These are phyloP conservation scores for Picochlorum sp. DNA, from an alignment of 139 green algal genomes.

Conservation along the genomic window DNA sequence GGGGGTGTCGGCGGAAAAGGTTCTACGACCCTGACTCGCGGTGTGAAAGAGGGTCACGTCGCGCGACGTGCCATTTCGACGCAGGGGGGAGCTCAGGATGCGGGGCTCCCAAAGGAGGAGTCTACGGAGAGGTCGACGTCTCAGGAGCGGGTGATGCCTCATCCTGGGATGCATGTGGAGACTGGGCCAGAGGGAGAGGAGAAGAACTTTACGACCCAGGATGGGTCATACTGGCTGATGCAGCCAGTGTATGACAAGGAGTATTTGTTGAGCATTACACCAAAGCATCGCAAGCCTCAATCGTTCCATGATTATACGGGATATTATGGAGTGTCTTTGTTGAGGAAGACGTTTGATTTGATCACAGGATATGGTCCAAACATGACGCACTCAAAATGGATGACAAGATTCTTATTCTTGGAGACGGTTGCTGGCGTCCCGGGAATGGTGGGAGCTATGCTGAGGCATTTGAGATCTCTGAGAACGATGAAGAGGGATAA, in stretches of 20 bases:
- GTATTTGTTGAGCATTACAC: slow-evolving; percentile 29
- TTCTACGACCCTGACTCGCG: too few relatives aligned
- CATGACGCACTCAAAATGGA: slow-evolving; percentile 68
- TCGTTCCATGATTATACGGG: slow-evolving; percentile 7
- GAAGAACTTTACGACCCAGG: not conserved
- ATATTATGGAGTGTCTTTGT: slow-evolving; percentile 21
- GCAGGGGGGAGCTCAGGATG: too few relatives aligned
- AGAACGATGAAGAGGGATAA: slow-evolving; percentile 68
- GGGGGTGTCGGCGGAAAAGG: too few relatives aligned
- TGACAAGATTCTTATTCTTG: slow-evolving; percentile 78
- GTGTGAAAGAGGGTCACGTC: too few relatives aligned
- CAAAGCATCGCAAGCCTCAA: slow-evolving; percentile 5
- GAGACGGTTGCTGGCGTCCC: slow-evolving; percentile 88
- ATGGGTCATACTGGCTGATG: slow-evolving; percentile 24
- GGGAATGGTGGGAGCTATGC: slow-evolving; percentile 83
- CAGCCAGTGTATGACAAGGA: slow-evolving; percentile 50
- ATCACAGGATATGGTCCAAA: slow-evolving; percentile 51
- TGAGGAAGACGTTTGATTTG: slow-evolving; percentile 56
- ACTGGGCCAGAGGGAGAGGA: not conserved
- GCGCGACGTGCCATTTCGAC: too few relatives aligned
- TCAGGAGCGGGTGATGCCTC: not conserved
- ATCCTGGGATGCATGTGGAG: slow-evolving; percentile 9
- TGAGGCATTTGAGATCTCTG: slow-evolving; percentile 80
- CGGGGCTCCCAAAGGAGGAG: not conserved
- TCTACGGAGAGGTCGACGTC: not conserved